Conservation (phyloP, 495 filamentous ascomycete species). For the Penicillium egyptiacum region DNA sequence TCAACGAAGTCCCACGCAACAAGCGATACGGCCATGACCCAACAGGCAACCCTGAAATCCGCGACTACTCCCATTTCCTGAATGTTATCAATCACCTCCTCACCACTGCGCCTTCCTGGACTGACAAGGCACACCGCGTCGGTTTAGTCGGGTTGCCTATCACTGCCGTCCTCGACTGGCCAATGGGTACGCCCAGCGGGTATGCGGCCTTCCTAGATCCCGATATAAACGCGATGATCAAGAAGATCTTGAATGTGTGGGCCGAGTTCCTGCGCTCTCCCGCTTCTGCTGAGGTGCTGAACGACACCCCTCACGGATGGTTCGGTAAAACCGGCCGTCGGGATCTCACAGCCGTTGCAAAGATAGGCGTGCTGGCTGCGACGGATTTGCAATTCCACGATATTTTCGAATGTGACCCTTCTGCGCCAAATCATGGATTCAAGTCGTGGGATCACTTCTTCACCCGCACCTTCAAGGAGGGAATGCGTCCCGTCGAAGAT, state of each 20-base stretch:
- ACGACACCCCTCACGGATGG: conserved; percentile 54
- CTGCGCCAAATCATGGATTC: conserved; percentile 50
- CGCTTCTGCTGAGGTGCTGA: conserved; percentile 58
- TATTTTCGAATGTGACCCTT: conserved; percentile 37
- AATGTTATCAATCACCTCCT: conserved; percentile 63
- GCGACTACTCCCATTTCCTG: conserved; percentile 65
- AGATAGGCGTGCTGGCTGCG: conserved; percentile 47
- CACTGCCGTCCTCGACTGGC: conserved; percentile 69
- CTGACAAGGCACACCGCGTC: conserved; percentile 47
- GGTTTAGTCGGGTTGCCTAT: conserved; percentile 69
- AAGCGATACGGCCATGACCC: conserved; percentile 59
- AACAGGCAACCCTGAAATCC: conserved; percentile 58
- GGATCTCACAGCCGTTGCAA: conserved; percentile 42
- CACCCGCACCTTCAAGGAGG: conserved; percentile 56
- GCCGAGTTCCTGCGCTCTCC: conserved; percentile 57
- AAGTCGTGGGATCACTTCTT: conserved; percentile 79
- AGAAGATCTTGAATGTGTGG: conserved; percentile 69
- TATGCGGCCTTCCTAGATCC: conserved; percentile 65
- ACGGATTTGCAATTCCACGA: conserved; percentile 55
- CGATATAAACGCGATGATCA: conserved; percentile 66
- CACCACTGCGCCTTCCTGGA: conserved; percentile 62
- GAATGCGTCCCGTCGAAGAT: conserved; percentile 57
- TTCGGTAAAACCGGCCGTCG: conserved; percentile 49
- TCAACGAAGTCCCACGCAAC: conserved; percentile 60
- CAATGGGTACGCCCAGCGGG: conserved; percentile 68